Evolutionary conservation across 1,139 yeast species (phyloP), one percentile per base, ranked within the genome.

Genomic region (Candida neerlandica): DNA sequence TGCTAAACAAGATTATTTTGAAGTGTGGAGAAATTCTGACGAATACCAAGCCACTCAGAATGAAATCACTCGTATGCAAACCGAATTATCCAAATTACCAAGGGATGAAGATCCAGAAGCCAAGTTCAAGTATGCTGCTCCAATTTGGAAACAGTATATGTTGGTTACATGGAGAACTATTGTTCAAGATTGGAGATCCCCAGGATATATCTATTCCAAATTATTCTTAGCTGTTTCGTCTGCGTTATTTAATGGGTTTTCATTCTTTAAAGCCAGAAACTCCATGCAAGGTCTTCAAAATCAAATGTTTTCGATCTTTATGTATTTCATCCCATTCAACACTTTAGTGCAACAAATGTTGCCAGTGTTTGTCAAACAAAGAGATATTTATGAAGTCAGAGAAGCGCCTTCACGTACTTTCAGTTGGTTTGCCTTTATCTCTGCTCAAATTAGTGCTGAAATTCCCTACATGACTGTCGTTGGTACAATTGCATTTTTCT

Each of bases 381-480:
- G 74, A 60, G 67, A 65, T 49, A 53, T 70, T 37, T 70, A 68
- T 49, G 73, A 69, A 53, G 70, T 64, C 19, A 63, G 73, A 55
- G 69, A 64, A 55, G 54, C 66, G n/a, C 73, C 71, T 23, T 65
- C 69, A 5, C 66, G 61, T 53, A 62, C 67, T 1, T 64, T 60
- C 43, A 58, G 64, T 44, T 64, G 69, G 69, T 49, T 61, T 43
- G 56, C 66, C 14, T 64, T 61, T 61, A 69, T 89, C 55, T 55
- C 76, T 34, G 81, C 88, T 26, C 91, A 89, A 67, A 73, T 89
- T 43, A 66, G 84, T 18, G 83, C 81, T 34, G 96, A 89, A 63
- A 64, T 87, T 35, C 96, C 96, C 34, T 87, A 89, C 86, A 86
- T 86, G 61, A 57, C 82, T 11, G 52, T 83, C 2, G 73, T 78